phyloP scores from a whole-genome alignment of 1,139 yeast species.

The Candida sp. region DNA sequence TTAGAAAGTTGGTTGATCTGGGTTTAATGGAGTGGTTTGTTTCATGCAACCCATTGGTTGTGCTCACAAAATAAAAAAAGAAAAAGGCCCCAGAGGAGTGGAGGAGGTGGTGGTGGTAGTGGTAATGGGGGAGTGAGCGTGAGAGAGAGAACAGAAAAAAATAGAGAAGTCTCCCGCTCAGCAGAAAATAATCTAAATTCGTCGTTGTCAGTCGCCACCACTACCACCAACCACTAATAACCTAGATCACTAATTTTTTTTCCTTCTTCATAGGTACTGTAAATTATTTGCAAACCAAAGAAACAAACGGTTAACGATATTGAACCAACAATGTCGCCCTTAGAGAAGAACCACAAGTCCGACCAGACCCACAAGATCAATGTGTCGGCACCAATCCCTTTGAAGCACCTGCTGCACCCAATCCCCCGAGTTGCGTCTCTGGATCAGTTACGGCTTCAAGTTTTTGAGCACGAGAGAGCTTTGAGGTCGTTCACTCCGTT shows the following conservation, averaged over 20 bases:
- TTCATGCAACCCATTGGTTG: too few species aligned
- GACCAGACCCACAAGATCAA: constrained; percentile 5
- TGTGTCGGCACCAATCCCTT: constrained; percentile 26
- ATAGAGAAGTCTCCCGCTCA: not conserved
- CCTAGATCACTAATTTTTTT: not conserved
- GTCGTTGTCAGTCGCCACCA: constrained; percentile 1
- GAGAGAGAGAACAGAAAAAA: not conserved
- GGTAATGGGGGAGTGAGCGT: not conserved
- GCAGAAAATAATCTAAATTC: not conserved
- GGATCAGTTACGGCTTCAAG: constrained; percentile 14
- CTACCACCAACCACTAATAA: not conserved
- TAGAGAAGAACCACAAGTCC: constrained; percentile 5
- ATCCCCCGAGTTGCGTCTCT: constrained; percentile 17
- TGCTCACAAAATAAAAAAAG: not conserved
- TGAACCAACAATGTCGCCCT: constrained; percentile 2
- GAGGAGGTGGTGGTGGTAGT: not conserved
- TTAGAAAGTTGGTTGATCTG: not conserved
- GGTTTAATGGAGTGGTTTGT: too few species aligned
- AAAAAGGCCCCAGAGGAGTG: not conserved
- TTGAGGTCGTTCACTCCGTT: constrained; percentile 32
- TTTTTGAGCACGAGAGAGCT: constrained; percentile 7
- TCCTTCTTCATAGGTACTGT: not conserved
- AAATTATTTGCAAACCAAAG: not conserved
- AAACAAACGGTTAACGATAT: not conserved
- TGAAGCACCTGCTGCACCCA: constrained; percentile 11